Conservation (phyloP, 306 rosid genomes). For the Fagus sylvatica region DNA sequence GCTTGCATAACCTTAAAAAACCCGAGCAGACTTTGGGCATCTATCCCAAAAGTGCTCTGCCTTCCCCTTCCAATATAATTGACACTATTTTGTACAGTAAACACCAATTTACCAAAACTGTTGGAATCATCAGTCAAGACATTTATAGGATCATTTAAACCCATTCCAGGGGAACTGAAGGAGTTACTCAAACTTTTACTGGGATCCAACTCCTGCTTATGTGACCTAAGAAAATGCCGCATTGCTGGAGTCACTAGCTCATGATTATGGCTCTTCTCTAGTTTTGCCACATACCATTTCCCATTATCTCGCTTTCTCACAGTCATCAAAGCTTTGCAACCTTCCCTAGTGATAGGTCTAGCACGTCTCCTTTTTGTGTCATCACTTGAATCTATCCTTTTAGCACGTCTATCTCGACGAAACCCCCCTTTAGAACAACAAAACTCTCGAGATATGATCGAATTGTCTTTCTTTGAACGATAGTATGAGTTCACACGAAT, state of each 20-base stretch:
- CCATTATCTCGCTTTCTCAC: slow-evolving; percentile 18
- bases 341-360: slow-evolving; percentile 32
- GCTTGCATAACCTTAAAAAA: slow-evolving; percentile 30
- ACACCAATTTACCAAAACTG: slow-evolving; percentile 8
- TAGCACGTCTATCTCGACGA: not conserved
- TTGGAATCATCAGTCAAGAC: slow-evolving; percentile 11
- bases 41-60: slow-evolving; percentile 29
- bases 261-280: slow-evolving; percentile 26
- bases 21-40: slow-evolving; percentile 26
- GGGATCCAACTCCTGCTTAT: slow-evolving; percentile 19
- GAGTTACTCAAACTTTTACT: slow-evolving; percentile 15
- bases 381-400: not conserved
- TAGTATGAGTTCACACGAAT: slow-evolving; percentile 24
- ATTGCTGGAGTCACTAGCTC: slow-evolving; percentile 23
- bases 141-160: not conserved
- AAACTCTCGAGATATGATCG: slow-evolving; percentile 26
- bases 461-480: slow-evolving; percentile 20
- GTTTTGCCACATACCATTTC: slow-evolving; percentile 26
- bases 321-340: slow-evolving; percentile 26
- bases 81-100: slow-evolving; percentile 14
- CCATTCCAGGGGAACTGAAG: slow-evolving; percentile 9
- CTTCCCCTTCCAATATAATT: slow-evolving; percentile 17
- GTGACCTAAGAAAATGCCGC: slow-evolving; percentile 29
- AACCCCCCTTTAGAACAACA: slow-evolving; percentile 32
- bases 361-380: slow-evolving; percentile 12